These are phyloP conservation scores for Cymbidium sinense DNA, from an alignment of 106 monocot species.

Conservation along the genomic window DNA sequence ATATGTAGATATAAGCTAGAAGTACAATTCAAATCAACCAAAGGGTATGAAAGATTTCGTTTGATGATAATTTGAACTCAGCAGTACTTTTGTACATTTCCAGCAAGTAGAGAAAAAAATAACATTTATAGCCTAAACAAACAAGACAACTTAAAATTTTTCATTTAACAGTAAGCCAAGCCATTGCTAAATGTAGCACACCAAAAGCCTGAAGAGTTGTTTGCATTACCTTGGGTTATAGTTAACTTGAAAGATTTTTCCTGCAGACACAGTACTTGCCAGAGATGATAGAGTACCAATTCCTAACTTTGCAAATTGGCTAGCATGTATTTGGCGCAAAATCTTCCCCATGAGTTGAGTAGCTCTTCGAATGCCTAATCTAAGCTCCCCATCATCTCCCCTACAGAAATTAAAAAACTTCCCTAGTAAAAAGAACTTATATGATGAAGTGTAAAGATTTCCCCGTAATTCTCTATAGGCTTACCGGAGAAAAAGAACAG, in stretches of 20 bases:
- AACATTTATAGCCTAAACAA: too few species aligned
- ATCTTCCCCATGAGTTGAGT: slow-evolving; percentile 40
- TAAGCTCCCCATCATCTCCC: slow-evolving; percentile 73
- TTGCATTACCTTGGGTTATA: slow-evolving; percentile 73
- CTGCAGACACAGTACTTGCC: slow-evolving; percentile 43
- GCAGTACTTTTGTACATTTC: too few species aligned
- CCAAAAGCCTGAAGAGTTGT: too few species aligned
- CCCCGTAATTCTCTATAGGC: neutral
- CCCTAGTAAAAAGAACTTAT: neutral
- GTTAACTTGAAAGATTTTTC: slow-evolving; percentile 50
- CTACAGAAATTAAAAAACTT: slow-evolving; percentile 20
- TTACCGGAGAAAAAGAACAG: slow-evolving; percentile 86
- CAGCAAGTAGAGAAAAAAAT: too few species aligned
- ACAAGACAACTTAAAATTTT: too few species aligned
- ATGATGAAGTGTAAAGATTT: neutral
- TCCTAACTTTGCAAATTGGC: slow-evolving; percentile 20
- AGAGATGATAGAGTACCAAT: slow-evolving; percentile 23
- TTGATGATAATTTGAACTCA: too few species aligned
- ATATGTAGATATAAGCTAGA: too few species aligned
- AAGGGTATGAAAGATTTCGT: too few species aligned
- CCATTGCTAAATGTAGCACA: too few species aligned
- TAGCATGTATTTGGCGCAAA: slow-evolving; percentile 21
- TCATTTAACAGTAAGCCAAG: too few species aligned
- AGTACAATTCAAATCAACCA: too few species aligned
- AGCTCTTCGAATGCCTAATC: slow-evolving; percentile 82